Evolutionary conservation across 225 moss, liverwort and hornwort genomes (phyloP), one percentile per base, ranked within the genome.

Genomic region (Pleurozium schreberi): DNA sequence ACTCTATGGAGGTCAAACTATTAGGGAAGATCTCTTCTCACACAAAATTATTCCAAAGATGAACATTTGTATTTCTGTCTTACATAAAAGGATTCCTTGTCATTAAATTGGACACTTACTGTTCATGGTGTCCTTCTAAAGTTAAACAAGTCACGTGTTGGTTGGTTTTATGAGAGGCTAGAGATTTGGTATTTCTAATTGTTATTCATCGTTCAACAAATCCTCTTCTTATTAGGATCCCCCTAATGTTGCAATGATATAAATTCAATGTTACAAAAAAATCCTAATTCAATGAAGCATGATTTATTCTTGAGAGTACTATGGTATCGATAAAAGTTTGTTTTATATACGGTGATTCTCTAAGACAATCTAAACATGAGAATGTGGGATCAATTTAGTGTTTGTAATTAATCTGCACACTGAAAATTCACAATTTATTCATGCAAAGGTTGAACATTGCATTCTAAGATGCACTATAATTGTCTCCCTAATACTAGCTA

Each of bases 81-180:
- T 9, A 13, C 1, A 34, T 38, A 10, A 2, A 38, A 5, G 4
- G 15, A 23, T 38, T 55, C 6, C 25, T 5, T 77, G 3, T 55
- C 15, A 25, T 38, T 9, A 6, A n/a, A 36, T 53, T 0, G 0
- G 0, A 12, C 6, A 49, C 2, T 12, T 13, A 22, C 1, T 53
- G 5, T 23, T 0, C 1, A 0, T 0, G 3, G 8, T 2, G 2
- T 33, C 1, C 2, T 52, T 50, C 0, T 20, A 12, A 3, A 0
- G 3, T 75, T 60, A 1, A 83, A 36, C 5, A 74, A 31, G 6
- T 83, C 55, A 75, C 45, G 14, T 50, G 59, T 17, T 89, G 10
- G 13, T 70, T 80, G 80, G 12, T 85, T 80, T 52, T 33, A 71
- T 6, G 2, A 40, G 61, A 69, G 16, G 38, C 6, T 26, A 55